Base-by-base conservation (phyloP, 2,329 filamentous ascomycete genomes). In the Aspergillaceae sp. region DNA sequence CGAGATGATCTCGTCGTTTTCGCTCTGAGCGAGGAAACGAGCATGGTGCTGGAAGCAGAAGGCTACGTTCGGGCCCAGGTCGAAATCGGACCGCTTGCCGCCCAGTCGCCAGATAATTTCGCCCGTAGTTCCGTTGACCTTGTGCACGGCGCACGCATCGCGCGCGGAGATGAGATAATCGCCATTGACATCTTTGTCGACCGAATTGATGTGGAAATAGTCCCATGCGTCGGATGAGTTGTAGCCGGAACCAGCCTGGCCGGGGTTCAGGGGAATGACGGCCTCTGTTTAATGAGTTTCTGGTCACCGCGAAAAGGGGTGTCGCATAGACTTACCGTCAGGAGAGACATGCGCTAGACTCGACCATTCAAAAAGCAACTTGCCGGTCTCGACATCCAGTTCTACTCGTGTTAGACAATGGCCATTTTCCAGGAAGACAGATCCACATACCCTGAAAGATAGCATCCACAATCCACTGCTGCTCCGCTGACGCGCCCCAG, bases 331-430 rank as follows among this genome's bases (percentile, higher is more conserved):
- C 58, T 57, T 65, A 66, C 74, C 70, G 36, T 70, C 66, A 1
- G 74, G 75, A 38, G 70, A 65, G n/a, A 79, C 66, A 57, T 80
- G 74, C 47, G 80, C 76, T 7, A 80, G 61, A 51, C 74, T 75
- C 29, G 69, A 70, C 79, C 78, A 82, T 52, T 82, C 77, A 51
- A 81, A 82, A 7, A 80, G 50, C 3, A 82, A 59, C 36, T 73
- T 65, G 2, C 77, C 76, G 2, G 74, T 79, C 27, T 74, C 67
- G 37, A 78, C 74, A 46, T 79, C 72, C 33, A 65, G 46, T 48
- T 66, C 62, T 66, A 37, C 4, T 1, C 3, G 8, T 7, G n/a
- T 50, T 32, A 46, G 29, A 2, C 19, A 19, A 19, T 19, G 19
- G 19, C 19, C 19, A 2, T 19, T 19, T 19, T 19, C 19, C 19